These are phyloP conservation scores for Cercophora scortea DNA, from an alignment of 495 filamentous ascomycete genomes.

Conservation along the genomic window DNA sequence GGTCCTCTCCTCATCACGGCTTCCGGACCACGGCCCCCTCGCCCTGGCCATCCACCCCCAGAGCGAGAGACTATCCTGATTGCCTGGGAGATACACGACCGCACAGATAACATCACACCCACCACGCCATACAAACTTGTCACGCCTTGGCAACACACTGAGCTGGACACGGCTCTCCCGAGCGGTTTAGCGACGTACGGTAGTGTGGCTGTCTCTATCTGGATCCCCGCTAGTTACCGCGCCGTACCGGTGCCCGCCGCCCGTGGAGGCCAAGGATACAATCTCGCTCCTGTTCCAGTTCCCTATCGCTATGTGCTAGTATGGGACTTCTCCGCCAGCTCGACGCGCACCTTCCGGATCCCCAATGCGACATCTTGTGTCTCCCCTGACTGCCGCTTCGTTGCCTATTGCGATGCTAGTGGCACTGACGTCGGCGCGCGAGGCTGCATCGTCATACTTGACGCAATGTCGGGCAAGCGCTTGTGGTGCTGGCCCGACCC, in stretches of 20 bases:
- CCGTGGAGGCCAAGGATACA: slow-evolving; percentile 18
- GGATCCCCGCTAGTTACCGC: slow-evolving; percentile 28
- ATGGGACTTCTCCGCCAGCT: slow-evolving; percentile 26
- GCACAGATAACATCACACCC: neutral
- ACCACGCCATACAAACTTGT: slow-evolving; percentile 25
- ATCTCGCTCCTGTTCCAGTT: slow-evolving; percentile 20
- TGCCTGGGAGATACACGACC: slow-evolving; percentile 24
- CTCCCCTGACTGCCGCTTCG: slow-evolving; percentile 26
- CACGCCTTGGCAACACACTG: slow-evolving; percentile 27
- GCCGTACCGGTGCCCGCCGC: slow-evolving; percentile 21
- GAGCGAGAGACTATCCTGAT: slow-evolving; percentile 25
- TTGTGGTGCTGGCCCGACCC: slow-evolving; percentile 31
- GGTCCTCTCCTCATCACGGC: slow-evolving; percentile 25
- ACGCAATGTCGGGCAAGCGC: slow-evolving; percentile 22
- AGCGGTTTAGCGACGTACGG: slow-evolving; percentile 25
- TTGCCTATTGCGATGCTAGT: slow-evolving; percentile 23
- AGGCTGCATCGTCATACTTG: slow-evolving; percentile 21
- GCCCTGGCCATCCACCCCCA: slow-evolving; percentile 23
- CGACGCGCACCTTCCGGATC: slow-evolving; percentile 26
- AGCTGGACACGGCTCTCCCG: slow-evolving; percentile 28
- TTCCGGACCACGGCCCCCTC: slow-evolving; percentile 25
- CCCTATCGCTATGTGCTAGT: slow-evolving; percentile 24
- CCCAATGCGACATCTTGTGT: slow-evolving; percentile 25
- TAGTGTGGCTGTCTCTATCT: slow-evolving; percentile 25
- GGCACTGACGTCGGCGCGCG: slow-evolving; percentile 22